Percentiles rank a stretch among this genome's conserved stretches.
These are phyloP conservation scores for Suillus spraguei DNA, from an alignment of 768 basidiomycete genomes.

Conservation along the genomic window DNA sequence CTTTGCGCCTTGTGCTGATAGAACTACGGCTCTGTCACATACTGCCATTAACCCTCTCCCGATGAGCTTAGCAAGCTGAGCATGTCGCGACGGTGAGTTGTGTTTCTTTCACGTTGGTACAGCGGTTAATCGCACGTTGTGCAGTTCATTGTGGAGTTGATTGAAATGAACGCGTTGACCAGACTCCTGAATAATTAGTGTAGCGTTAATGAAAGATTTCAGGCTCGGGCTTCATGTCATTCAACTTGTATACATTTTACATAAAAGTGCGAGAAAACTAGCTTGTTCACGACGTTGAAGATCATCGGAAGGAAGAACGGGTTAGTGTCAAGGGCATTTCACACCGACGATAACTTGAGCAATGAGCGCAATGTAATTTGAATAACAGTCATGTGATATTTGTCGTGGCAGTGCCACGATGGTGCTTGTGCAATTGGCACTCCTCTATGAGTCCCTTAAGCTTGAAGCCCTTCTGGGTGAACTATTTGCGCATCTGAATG, in stretches of 20 bases:
- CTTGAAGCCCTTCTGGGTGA: too few relatives aligned
- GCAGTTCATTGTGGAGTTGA: neutral
- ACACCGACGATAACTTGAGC: too few relatives aligned
- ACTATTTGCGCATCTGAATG: too few relatives aligned
- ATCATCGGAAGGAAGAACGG: neutral
- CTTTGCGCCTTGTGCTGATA: too few relatives aligned
- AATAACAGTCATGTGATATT: too few relatives aligned
- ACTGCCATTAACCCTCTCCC: neutral
- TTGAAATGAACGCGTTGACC: neutral
- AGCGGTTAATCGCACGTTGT: neutral
- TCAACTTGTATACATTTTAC: neutral
- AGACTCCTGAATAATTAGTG: neutral
- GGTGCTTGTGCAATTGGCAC: too few relatives aligned
- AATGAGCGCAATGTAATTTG: too few relatives aligned
- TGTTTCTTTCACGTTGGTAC: neutral
- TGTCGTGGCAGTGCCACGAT: too few relatives aligned
- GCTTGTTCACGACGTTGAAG: neutral
- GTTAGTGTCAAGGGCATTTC: too few relatives aligned
- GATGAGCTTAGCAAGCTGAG: neutral
- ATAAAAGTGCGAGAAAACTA: too few relatives aligned
- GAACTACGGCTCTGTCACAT: too few relatives aligned
- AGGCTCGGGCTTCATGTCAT: neutral
- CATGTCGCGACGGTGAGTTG: neutral
- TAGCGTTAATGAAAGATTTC: neutral
- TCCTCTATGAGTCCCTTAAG: too few relatives aligned